Evolutionary conservation across 805 yeast species (phyloP).

Genomic region (Myxozyma neglecta): DNA sequence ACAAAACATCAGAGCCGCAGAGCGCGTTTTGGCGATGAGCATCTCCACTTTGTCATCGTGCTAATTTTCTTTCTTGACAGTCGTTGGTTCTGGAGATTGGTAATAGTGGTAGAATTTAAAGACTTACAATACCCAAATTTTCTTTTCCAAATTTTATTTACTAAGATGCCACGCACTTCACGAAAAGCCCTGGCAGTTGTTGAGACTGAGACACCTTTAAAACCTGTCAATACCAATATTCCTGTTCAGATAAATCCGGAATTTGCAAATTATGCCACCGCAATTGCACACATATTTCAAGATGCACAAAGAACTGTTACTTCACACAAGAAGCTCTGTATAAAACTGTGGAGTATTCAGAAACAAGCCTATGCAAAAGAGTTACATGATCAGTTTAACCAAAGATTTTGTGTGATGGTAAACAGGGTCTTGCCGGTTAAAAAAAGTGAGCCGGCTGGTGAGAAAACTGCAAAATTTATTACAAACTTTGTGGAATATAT

Average conservation of each 20-base stretch:
- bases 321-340: slow-evolving; percentile 73
- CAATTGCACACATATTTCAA: slow-evolving; percentile 63
- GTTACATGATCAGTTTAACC: slow-evolving; percentile 58
- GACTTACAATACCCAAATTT: no score
- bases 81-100: background rate
- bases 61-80: background rate
- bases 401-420: slow-evolving; percentile 58
- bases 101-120: no score
- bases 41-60: background rate
- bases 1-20: slow-evolving; percentile 9
- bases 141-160: background rate
- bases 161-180: background rate
- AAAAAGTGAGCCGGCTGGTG: slow-evolving; percentile 70
- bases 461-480: slow-evolving; percentile 68
- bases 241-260: background rate
- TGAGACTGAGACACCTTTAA: background rate
- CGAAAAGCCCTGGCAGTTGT: background rate
- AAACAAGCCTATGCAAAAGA: slow-evolving; percentile 54
- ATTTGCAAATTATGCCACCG: background rate
- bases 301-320: slow-evolving; percentile 74
- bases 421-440: slow-evolving; percentile 67
- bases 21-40: slow-evolving; percentile 2
- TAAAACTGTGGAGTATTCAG: slow-evolving; percentile 61
- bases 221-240: background rate
- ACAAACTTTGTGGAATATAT: slow-evolving; percentile 59